Base-by-base conservation (phyloP, 2,329 filamentous ascomycete genomes). In the Claviceps sp. region DNA sequence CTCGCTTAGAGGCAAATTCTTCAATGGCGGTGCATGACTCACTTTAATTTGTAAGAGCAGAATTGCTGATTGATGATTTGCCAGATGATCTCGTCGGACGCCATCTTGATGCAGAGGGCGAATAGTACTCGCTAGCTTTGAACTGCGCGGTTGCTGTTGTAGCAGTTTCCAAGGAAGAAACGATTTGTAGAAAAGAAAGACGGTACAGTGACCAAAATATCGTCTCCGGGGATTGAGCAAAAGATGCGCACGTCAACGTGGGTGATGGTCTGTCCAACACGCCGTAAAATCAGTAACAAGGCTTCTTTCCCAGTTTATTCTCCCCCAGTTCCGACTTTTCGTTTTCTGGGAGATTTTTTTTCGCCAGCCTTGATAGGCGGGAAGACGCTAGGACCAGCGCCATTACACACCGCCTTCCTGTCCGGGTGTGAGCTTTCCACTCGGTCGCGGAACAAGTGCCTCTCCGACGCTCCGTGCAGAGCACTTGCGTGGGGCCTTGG, bases 21-120 rank as follows among this genome's bases (percentile, higher is more conserved):
- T 34, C 29, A 34, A 11, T 34, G 29, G 11, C 9, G 3, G 9
- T 34, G 3, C 29, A 34, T 11, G 29, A 61, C 79, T 60, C 71
- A 88, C 82, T 95, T 95, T 59, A 97, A 76, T 66, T 96, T 96
- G 76, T 90, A 97, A 49, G 86, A 84, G 74, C 93, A 97, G 67
- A 93, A 94, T 65, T 91, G 86, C 70, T 93, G 87, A 70, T 95
- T 94, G 60, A 96, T 95, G 53, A 96, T 87, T 67, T 90, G 83
- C 93, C 93, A 98, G 57, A 97, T 85, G 58, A 97, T 94, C 71
- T 97, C 91, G 75, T 97, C 91, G 56, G 88, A 94, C 53, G 87
- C 82, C 86, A 93, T 94, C 52, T 54, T 70, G 62, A 37, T 43
- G 37, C 46, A 46, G 40, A 45, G 17, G 22, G 34, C 38, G 4